Evolutionary conservation across 192 early-diverging fungal species (phyloP).

Genomic region (Entomortierella beljakovae): DNA sequence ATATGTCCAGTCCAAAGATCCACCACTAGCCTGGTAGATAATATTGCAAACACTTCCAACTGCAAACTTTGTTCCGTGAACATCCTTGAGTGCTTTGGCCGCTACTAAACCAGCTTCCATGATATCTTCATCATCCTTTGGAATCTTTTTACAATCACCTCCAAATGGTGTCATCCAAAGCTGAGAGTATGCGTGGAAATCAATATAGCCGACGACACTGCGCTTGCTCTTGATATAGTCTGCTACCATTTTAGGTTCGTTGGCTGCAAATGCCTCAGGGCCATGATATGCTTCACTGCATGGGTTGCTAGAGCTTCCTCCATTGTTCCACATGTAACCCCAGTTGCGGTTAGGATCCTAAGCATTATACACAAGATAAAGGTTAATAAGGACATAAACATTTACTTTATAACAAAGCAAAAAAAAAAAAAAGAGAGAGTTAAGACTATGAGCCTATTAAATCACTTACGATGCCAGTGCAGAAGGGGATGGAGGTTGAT

Average conservation of each 20-base stretch:
- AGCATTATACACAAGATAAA: no score
- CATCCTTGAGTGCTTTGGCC: slow-evolving; percentile 64
- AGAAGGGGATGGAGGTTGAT: slow-evolving; percentile 63
- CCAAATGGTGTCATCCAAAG: slow-evolving; percentile 76
- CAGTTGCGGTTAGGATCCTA: slow-evolving; percentile 74
- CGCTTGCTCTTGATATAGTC: slow-evolving; percentile 56
- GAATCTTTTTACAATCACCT: slow-evolving; percentile 62
- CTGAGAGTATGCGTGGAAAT: slow-evolving; percentile 70
- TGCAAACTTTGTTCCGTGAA: slow-evolving; percentile 68
- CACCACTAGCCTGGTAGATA: slow-evolving; percentile 69
- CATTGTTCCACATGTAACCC: slow-evolving; percentile 65
- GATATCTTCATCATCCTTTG: slow-evolving; percentile 59
- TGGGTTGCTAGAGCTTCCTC: slow-evolving; percentile 65
- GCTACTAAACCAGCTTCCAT: slow-evolving; percentile 57
- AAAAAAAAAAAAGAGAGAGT: not conserved
- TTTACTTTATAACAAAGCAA: not conserved
- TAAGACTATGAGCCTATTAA: not conserved
- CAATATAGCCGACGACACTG: slow-evolving; percentile 63
- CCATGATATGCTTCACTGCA: slow-evolving; percentile 71
- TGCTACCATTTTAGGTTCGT: slow-evolving; percentile 64
- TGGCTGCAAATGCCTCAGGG: slow-evolving; percentile 60
- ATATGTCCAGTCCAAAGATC: slow-evolving; percentile 70
- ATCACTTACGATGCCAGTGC: slow-evolving; percentile 62
- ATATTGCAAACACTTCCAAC: slow-evolving; percentile 70
- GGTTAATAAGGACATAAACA: no score